These are phyloP conservation scores for Chenopodium berlandieri DNA, from an alignment of 148 eudicot genomes.

Conservation along the genomic window DNA sequence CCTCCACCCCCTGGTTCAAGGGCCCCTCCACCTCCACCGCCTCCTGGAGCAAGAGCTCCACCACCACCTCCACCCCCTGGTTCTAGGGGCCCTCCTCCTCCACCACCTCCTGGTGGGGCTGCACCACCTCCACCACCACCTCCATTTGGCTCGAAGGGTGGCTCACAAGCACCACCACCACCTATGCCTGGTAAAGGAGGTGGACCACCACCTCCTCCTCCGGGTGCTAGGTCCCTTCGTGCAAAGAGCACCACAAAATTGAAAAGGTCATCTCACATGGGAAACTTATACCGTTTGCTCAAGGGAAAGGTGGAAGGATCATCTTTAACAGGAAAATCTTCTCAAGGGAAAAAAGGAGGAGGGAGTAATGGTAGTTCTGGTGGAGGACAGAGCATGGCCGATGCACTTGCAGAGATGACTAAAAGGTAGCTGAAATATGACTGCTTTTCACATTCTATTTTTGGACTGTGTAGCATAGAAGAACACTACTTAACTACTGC, in stretches of 20 bases:
- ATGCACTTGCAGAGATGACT: constrained; percentile 96
- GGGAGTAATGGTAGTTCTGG: constrained; percentile 42
- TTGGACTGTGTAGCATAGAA: background rate
- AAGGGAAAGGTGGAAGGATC: constrained; percentile 96
- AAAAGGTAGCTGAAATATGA: constrained; percentile 50
- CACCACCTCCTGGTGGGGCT: constrained; percentile 44
- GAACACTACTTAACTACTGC: no score
- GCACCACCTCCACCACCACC: constrained; percentile 48
- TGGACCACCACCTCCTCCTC: constrained; percentile 74
- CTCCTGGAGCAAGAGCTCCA: constrained; percentile 32
- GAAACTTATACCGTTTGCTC: constrained; percentile 66
- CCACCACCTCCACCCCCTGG: constrained; percentile 52
- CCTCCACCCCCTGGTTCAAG: constrained; percentile 45
- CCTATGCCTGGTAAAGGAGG: constrained; percentile 44
- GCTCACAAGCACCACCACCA: constrained; percentile 48
- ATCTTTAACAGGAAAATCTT: constrained; percentile 50
- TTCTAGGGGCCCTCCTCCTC: constrained; percentile 41
- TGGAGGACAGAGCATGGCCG: constrained; percentile 93
- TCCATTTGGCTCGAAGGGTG: constrained; percentile 34
- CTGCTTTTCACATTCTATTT: background rate
- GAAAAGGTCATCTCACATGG: constrained; percentile 94
- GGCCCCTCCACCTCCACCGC: constrained; percentile 33
- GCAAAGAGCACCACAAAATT: constrained; percentile 64
- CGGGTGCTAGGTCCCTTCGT: constrained; percentile 47
- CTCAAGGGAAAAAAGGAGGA: constrained; percentile 48